Conservation (phyloP, 1,284 basidiomycete species). For the Austroboletus olivaceoglutinosus region DNA sequence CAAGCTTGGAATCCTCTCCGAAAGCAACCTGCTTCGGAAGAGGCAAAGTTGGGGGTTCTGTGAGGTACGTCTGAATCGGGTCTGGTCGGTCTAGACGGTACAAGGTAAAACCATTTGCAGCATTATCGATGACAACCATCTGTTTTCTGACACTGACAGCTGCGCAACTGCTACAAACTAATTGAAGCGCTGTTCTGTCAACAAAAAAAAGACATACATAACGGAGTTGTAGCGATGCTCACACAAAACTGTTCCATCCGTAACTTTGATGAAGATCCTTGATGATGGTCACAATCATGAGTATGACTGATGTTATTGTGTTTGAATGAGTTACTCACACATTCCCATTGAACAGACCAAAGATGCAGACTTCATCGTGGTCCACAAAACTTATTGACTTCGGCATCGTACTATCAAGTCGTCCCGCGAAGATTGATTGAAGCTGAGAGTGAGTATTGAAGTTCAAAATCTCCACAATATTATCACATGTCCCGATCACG, state of each 20-base stretch:
- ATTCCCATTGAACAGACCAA: constrained; percentile 10
- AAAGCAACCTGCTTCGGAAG: constrained; percentile 13
- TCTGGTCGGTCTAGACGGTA: constrained; percentile 1
- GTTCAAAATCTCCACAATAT: constrained; percentile 2
- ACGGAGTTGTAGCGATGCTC: constrained; percentile 9
- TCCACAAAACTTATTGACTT: constrained; percentile 8
- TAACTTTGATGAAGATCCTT: constrained; percentile 8
- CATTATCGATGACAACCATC: constrained; percentile 9
- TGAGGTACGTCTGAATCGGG: constrained; percentile 1
- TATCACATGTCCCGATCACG: constrained; percentile 6
- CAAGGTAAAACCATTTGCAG: constrained; percentile 3
- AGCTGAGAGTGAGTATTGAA: constrained; percentile 11
- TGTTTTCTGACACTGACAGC: constrained; percentile 4
- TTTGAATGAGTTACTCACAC: constrained; percentile 6
- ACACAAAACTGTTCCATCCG: neutral
- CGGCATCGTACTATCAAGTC: constrained; percentile 1
- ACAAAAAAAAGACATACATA: constrained; percentile 8
- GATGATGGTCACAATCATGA: constrained; percentile 1
- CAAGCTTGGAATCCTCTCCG: constrained; percentile 7
- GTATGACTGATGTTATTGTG: too few species aligned
- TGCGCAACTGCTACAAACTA: neutral
- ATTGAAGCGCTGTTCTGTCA: too few species aligned
- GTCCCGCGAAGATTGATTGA: constrained; percentile 5
- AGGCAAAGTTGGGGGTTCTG: neutral
- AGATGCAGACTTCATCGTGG: neutral